Evolutionary conservation across 1,139 yeast genomes (phyloP).

Genomic region (Yamadazyma spencermartinsiae): DNA sequence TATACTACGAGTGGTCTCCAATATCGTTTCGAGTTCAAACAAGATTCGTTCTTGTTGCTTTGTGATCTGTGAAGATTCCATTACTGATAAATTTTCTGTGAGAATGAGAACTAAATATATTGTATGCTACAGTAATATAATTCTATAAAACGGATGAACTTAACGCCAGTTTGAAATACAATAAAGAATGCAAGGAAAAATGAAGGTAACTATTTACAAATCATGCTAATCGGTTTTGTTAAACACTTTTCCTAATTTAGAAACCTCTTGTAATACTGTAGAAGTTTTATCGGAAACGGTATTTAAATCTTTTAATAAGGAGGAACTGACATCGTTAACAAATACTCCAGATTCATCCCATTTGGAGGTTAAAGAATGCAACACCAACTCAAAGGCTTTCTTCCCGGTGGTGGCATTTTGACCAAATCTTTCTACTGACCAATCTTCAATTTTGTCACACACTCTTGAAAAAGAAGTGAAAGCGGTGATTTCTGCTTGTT

Average conservation of each 20-base stretch:
- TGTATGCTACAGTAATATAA: too few species aligned
- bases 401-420: constrained; percentile 86
- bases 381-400: constrained; percentile 79
- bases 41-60: constrained; percentile 26
- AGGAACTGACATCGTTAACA: constrained; percentile 33
- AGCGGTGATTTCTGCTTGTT: constrained; percentile 88
- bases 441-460: constrained; percentile 84
- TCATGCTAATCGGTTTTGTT: constrained; percentile 10
- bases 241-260: constrained; percentile 32
- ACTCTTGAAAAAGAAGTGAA: constrained; percentile 67
- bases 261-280: constrained; percentile 41
- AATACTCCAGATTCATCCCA: constrained; percentile 50
- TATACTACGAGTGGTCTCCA: constrained; percentile 31
- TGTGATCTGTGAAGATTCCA: background rate
- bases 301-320: constrained; percentile 25
- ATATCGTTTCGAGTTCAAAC: constrained; percentile 34
- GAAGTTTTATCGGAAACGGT: constrained; percentile 33
- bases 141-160: too few species aligned
- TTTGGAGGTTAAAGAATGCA: constrained; percentile 52
- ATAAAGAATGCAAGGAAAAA: background rate
- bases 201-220: background rate
- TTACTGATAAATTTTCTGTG: background rate
- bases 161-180: too few species aligned
- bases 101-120: background rate
- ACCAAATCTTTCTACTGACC: constrained; percentile 86